Evolutionary conservation across 73 alveolate species (phyloP), one percentile per base, ranked within the genome.

Genomic region (Diophrys sp.): DNA sequence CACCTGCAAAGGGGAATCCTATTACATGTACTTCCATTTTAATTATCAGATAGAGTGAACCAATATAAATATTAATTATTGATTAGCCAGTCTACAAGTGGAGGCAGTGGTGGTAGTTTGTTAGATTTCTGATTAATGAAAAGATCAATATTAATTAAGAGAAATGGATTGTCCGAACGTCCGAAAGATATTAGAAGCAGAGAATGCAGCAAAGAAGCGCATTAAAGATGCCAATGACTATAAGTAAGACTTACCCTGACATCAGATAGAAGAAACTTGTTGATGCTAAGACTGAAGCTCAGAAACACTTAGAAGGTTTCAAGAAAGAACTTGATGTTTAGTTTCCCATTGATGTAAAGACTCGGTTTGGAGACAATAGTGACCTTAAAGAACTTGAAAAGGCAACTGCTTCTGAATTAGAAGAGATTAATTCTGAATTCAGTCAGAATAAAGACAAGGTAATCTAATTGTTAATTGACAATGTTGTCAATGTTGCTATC

Each of bases 401-500:
- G 62, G 18, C n/a, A 44, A 44, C 62, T 18, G 5, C 18, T 5
- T 11, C n/a, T 44, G 87, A 79, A 29, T 34, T 79, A 76, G 76
- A 79, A 73, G 78, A 28, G 53, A 70, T 79, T 24, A 26, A 79
- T 54, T 33, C 28, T 34, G 88, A 79, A 44, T 79, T 53, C 75
- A 33, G 56, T 31, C 28, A 31, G 44, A 23, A 79, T 67, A 70
- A 71, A 67, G 80, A 69, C 67, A 26, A 32, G 18, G 88, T 71
- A 18, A 81, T 79, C 2, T 80, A 79, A 24, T 54, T 79, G 70
- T 79, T 79, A n/a, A 79, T 79, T 53, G 71, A 71, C 54, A 79
- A 79, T 29, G 88, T 79, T 2, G 29, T 79, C n/a, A 23, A 54
- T n/a, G 88, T 79, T 33, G 71, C 69, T 79, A 79, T 79, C 29